Evolutionary conservation across 2,329 filamentous ascomycete species (phyloP).

Genomic region (Pestalotiopsis sp.): DNA sequence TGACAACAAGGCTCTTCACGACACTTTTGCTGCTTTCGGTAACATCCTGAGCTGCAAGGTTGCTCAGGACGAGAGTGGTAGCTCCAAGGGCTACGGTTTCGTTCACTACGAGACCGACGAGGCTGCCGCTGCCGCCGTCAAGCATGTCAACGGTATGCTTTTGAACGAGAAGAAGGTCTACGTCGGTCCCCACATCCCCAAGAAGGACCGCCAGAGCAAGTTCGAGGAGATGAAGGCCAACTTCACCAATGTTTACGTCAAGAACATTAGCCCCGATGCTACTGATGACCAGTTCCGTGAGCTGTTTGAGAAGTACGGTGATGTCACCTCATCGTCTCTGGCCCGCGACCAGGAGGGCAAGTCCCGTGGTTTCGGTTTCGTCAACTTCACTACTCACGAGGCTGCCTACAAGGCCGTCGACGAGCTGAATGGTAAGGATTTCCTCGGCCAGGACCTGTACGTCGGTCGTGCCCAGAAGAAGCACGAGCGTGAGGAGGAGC

Average conservation of each 20-base stretch:
- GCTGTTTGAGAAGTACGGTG: constrained; percentile 87
- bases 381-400: constrained; percentile 94
- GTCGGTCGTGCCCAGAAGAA: constrained; percentile 99
- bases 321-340: constrained; percentile 93
- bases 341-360: constrained; percentile 87
- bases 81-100: constrained; percentile 98
- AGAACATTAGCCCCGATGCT: constrained; percentile 87
- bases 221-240: constrained; percentile 99
- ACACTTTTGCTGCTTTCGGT: constrained; percentile 97
- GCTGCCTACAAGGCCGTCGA: constrained; percentile 84
- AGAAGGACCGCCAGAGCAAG: constrained; percentile 99
- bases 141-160: constrained; percentile 99
- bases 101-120: constrained; percentile 99
- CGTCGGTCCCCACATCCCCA: constrained; percentile 98
- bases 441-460: constrained; percentile 93
- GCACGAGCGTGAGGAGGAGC: constrained; percentile 98
- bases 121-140: constrained; percentile 94
- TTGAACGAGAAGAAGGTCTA: constrained; percentile 99
- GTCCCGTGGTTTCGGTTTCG: constrained; percentile 93
- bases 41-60: constrained; percentile 99
- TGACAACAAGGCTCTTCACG: constrained; percentile 99
- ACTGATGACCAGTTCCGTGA: constrained; percentile 93
- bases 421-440: constrained; percentile 86
- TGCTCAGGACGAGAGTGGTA: constrained; percentile 92
- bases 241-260: constrained; percentile 99